phyloP scores from a whole-genome alignment of 1,284 basidiomycete species.

The Phylloboletellus chloephorus region DNA sequence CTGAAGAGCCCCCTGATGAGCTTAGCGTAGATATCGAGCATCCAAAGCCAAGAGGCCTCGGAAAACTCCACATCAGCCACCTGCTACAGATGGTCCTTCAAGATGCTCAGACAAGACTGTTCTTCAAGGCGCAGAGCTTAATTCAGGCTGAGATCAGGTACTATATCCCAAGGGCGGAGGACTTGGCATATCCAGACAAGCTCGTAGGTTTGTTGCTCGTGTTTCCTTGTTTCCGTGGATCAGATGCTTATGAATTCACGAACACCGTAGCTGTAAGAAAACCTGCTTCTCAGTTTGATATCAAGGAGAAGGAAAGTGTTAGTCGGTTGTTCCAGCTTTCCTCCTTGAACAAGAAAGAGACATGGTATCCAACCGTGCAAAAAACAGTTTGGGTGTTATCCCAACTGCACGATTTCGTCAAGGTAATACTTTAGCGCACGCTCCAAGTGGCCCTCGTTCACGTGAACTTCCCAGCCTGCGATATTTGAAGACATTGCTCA shows the following conservation, averaged over 20 bases:
- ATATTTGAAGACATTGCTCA: constrained; percentile 94
- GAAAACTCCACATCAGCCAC: constrained; percentile 61
- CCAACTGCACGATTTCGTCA: constrained; percentile 85
- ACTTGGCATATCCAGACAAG: constrained; percentile 81
- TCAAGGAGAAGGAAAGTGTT: constrained; percentile 59
- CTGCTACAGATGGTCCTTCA: constrained; percentile 85
- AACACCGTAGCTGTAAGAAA: constrained; percentile 40
- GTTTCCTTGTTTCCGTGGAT: background rate
- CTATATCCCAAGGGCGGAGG: constrained; percentile 70
- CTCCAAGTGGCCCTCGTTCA: constrained; percentile 3
- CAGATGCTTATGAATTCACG: constrained; percentile 8
- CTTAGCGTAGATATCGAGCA: constrained; percentile 41
- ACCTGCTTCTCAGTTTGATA: constrained; percentile 38
- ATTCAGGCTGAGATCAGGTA: constrained; percentile 83
- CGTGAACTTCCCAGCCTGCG: constrained; percentile 50
- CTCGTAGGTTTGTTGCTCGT: constrained; percentile 47
- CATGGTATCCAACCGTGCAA: constrained; percentile 84
- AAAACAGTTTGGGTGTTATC: constrained; percentile 85
- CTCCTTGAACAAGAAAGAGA: constrained; percentile 69
- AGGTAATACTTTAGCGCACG: constrained; percentile 46
- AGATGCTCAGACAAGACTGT: constrained; percentile 88
- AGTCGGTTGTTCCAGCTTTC: constrained; percentile 66
- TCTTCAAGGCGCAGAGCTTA: constrained; percentile 90
- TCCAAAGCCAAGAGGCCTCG: constrained; percentile 37
- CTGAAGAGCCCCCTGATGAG: constrained; percentile 32